Conservation (phyloP, 1,284 basidiomycete species). For the Ceratobasidium sp. region DNA sequence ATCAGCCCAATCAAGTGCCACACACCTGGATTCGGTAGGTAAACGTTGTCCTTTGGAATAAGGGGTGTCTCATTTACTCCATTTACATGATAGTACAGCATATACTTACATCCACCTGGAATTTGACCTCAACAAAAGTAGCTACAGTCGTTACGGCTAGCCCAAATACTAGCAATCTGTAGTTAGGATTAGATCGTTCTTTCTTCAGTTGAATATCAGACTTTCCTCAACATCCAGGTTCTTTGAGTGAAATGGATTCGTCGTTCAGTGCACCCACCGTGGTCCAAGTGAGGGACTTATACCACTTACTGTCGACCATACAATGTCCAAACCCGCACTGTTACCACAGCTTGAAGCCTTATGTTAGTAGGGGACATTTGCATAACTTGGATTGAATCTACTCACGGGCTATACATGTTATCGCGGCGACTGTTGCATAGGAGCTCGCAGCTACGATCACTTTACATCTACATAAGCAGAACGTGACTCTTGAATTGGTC, state of each 20-base stretch:
- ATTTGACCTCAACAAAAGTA: neutral
- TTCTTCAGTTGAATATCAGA: too few species aligned
- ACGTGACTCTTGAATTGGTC: too few species aligned
- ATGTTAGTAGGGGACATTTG: neutral
- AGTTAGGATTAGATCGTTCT: too few species aligned
- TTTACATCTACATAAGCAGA: neutral
- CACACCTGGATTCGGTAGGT: neutral
- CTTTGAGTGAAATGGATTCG: neutral
- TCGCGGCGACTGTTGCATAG: neutral
- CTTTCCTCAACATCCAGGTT: neutral
- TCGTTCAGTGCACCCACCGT: neutral
- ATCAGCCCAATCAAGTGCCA: too few species aligned
- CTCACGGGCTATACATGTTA: neutral
- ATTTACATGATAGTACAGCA: neutral
- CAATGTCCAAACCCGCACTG: neutral
- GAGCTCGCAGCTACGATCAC: neutral
- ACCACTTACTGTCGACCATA: neutral
- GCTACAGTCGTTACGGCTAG: neutral
- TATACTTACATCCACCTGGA: slow-evolving; percentile 1
- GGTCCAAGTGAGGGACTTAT: neutral
- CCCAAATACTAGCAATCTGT: neutral
- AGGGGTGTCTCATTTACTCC: neutral
- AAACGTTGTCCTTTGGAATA: neutral
- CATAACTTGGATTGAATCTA: neutral
- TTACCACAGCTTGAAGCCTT: neutral